phyloP scores from a whole-genome alignment of 2,329 filamentous ascomycete genomes.

The Beauveria asiatica region DNA sequence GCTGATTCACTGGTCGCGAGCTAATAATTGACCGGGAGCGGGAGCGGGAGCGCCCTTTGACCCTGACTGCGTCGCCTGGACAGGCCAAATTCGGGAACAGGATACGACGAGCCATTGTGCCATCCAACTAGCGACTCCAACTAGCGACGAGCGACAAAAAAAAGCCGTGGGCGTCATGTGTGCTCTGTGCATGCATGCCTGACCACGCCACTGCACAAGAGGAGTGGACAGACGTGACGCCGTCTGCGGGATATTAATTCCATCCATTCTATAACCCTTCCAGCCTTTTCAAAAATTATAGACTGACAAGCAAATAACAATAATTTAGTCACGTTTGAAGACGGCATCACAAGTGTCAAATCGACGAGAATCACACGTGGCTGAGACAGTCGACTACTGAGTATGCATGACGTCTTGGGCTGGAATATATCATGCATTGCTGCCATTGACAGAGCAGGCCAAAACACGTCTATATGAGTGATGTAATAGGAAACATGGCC shows the following conservation, averaged over 20 bases:
- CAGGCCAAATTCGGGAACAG: neutral
- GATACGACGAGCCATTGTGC: neutral
- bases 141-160: neutral
- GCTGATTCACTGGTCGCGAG: no score
- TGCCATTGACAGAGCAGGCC: neutral
- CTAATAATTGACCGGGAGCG: neutral
- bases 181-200: conserved; percentile 1
- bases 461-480: neutral
- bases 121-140: neutral
- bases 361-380: neutral
- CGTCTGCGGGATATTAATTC: neutral
- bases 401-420: conserved; percentile 1
- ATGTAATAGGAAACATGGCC: neutral
- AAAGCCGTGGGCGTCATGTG: neutral
- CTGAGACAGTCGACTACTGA: neutral
- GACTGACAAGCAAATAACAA: no score
- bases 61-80: conserved; percentile 4
- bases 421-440: neutral
- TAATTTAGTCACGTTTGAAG: neutral
- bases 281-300: neutral
- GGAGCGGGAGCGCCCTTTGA: neutral
- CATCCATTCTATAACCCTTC: neutral
- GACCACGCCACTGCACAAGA: conserved; percentile 2
- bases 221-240: conserved; percentile 1
- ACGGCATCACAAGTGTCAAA: neutral